These are phyloP conservation scores for Paramecium sexaurelia DNA, from an alignment of 73 alveolate species.

Conservation along the genomic window DNA sequence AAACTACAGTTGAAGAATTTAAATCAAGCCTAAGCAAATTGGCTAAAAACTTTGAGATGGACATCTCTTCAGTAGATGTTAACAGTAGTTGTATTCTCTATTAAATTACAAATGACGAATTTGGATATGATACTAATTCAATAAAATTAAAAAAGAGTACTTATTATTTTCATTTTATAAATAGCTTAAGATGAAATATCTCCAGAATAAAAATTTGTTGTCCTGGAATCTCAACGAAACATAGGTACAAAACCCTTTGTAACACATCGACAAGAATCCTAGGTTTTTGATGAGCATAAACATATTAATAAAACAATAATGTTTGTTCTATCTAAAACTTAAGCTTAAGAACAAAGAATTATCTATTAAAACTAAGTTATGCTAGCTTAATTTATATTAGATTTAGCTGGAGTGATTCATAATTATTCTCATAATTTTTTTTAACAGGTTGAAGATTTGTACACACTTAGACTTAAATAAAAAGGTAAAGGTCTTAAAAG, in stretches of 20 bases:
- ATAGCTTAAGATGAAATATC: conserved; percentile 4
- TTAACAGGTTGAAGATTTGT: conserved; percentile 17
- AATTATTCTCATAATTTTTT: conserved; percentile 22
- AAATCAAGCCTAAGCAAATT: neutral
- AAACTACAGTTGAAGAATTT: neutral
- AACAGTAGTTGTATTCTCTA: conserved; percentile 2
- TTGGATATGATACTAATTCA: neutral
- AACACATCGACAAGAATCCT: neutral
- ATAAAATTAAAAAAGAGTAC: neutral
- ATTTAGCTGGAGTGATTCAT: conserved; percentile 36
- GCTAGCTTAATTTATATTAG: conserved; percentile 4
- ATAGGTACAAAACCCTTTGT: neutral
- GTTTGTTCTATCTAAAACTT: conserved; percentile 3
- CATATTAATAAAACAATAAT: conserved; percentile 22
- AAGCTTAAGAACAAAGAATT: conserved; percentile 18
- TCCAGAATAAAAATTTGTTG: neutral
- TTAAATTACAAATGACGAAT: conserved; percentile 9
- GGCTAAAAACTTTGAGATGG: conserved; percentile 17
- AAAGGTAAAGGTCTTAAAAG: neutral
- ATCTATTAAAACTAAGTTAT: conserved; percentile 18
- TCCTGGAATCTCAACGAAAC: neutral
- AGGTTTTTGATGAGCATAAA: neutral
- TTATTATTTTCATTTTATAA: neutral
- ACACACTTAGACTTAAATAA: neutral
- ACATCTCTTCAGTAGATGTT: neutral